Conservation (phyloP, 345 rosid species). For the Chamaenerion angustifolium region DNA sequence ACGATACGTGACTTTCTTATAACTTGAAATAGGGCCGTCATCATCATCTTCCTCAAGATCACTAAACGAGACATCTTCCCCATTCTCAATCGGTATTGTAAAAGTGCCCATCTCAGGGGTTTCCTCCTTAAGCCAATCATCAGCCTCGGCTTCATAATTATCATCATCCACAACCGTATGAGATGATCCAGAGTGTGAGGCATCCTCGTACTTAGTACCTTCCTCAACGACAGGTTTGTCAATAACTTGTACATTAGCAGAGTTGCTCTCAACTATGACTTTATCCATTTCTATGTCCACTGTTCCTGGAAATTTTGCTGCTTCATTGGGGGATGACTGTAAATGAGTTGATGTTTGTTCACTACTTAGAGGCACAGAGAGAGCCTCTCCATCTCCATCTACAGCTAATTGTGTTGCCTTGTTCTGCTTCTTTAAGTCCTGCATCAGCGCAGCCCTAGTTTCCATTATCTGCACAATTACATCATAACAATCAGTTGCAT, state of each 20-base stretch:
- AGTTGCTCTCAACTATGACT: slow-evolving; percentile 28
- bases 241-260: slow-evolving; percentile 29
- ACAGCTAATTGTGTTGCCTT: slow-evolving; percentile 6
- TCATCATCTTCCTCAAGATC: slow-evolving; percentile 92
- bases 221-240: slow-evolving; percentile 72
- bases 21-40: slow-evolving; percentile 24
- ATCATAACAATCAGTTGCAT: background rate
- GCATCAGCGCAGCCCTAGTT: slow-evolving; percentile 64
- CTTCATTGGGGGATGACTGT: slow-evolving; percentile 27
- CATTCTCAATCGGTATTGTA: slow-evolving; percentile 39
- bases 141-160: slow-evolving; percentile 61
- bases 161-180: slow-evolving; percentile 18
- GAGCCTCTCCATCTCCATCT: slow-evolving; percentile 10
- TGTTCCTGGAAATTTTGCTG: slow-evolving; percentile 16
- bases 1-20: slow-evolving; percentile 32
- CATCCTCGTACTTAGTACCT: slow-evolving; percentile 17
- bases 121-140: slow-evolving; percentile 87
- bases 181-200: slow-evolving; percentile 18
- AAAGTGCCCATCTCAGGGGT: slow-evolving; percentile 34
- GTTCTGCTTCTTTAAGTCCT: slow-evolving; percentile 27
- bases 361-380: slow-evolving; percentile 22
- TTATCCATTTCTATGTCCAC: slow-evolving; percentile 36
- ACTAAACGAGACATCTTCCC: slow-evolving; percentile 91
- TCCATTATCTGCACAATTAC: slow-evolving; percentile 49
- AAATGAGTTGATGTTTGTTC: slow-evolving; percentile 27